Evolutionary conservation across 163 green algal genomes (phyloP).

Genomic region (Volvox carteri): DNA sequence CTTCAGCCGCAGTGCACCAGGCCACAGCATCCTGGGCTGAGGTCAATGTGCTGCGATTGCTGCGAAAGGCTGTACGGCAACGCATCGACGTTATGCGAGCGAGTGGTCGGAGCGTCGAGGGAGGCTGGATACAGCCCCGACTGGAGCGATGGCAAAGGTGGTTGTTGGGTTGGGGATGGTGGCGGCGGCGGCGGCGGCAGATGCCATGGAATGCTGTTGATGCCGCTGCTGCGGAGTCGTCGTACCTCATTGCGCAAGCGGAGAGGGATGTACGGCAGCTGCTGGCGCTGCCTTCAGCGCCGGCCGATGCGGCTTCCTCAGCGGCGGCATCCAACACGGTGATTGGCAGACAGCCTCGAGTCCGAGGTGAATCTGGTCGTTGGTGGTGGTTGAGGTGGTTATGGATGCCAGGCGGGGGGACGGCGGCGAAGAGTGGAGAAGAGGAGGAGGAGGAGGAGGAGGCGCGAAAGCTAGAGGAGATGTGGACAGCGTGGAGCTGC

Average conservation of each 20-base stretch:
- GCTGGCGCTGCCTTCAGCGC: conserved; percentile 13
- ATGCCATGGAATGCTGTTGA: too few relatives aligned
- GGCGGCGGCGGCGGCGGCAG: neutral
- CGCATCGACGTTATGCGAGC: too few relatives aligned
- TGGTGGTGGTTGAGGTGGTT: neutral
- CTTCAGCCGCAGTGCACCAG: too few relatives aligned
- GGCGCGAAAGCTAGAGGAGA: neutral
- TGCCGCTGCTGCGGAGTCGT: too few relatives aligned
- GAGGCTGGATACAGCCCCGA: too few relatives aligned
- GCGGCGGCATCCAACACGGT: neutral
- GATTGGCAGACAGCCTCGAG: too few relatives aligned
- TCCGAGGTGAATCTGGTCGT: neutral
- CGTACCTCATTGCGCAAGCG: neutral
- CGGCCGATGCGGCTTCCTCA: neutral
- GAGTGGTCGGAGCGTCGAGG: too few relatives aligned
- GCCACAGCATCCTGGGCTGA: neutral
- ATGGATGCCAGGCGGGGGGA: neutral
- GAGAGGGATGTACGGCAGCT: neutral
- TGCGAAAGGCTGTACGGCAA: neutral
- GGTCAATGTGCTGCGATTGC: neutral
- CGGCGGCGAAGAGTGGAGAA: neutral
- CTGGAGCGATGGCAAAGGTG: too few relatives aligned
- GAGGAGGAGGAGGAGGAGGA: neutral
- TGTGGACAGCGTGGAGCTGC: neutral
- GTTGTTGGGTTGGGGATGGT: neutral